Percentiles rank a stretch among this genome's conserved stretches.
These are phyloP conservation scores for Psilocybe cubensis DNA, from an alignment of 768 basidiomycete species.

Conservation along the genomic window DNA sequence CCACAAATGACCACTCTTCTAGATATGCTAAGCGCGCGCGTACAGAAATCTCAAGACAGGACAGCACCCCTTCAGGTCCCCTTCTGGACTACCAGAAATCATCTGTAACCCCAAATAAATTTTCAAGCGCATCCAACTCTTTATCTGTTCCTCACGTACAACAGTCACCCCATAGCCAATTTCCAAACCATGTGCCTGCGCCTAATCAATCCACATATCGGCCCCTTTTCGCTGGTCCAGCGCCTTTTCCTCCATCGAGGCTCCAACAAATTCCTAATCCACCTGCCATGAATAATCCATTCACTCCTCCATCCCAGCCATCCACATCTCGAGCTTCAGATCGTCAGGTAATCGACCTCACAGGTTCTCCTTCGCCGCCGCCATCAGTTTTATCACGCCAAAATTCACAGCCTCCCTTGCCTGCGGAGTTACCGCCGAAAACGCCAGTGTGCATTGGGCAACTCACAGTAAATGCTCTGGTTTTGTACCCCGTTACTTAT, in stretches of 20 bases:
- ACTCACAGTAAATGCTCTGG: constrained; percentile 78
- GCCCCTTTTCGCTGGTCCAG: constrained; percentile 54
- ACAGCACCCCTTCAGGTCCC: constrained; percentile 18
- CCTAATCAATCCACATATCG: constrained; percentile 41
- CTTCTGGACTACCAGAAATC: constrained; percentile 14
- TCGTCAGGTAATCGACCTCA: constrained; percentile 77
- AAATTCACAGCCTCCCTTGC: constrained; percentile 35
- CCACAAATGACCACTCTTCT: constrained; percentile 22
- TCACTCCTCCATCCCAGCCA: constrained; percentile 28
- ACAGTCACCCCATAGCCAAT: constrained; percentile 13
- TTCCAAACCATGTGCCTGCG: constrained; percentile 13
- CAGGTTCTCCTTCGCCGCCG: constrained; percentile 61
- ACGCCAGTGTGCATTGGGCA: constrained; percentile 91
- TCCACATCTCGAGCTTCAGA: constrained; percentile 24
- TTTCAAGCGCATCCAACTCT: constrained; percentile 12
- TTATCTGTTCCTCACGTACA: constrained; percentile 11
- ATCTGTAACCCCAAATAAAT: constrained; percentile 13
- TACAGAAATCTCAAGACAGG: constrained; percentile 32
- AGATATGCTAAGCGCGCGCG: constrained; percentile 47
- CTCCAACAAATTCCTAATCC: constrained; percentile 25
- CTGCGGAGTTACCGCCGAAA: constrained; percentile 71
- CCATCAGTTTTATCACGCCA: constrained; percentile 34
- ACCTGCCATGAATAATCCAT: constrained; percentile 23
- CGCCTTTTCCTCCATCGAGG: constrained; percentile 34
- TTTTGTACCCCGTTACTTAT: constrained; percentile 82